Conservation (phyloP, 108 stramenopile species). For the Licmophora abbreviata region DNA sequence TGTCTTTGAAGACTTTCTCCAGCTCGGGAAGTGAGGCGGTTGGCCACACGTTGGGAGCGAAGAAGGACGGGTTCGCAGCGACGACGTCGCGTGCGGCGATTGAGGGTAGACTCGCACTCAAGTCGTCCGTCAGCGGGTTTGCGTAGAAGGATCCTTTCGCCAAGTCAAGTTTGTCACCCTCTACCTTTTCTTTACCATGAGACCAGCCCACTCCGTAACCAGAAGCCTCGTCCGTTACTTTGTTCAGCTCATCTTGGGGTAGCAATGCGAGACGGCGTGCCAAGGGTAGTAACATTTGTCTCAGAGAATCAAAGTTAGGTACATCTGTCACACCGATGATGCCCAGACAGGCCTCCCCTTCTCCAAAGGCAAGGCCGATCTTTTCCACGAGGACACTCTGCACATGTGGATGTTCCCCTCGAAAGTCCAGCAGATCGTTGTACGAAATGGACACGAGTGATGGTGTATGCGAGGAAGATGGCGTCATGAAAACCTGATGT, state of each 20-base stretch:
- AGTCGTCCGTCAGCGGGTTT: slow-evolving; percentile 80
- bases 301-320: slow-evolving; percentile 22
- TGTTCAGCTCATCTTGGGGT: slow-evolving; percentile 31
- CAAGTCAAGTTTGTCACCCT: slow-evolving; percentile 62
- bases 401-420: neutral
- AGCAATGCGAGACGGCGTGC: slow-evolving; percentile 54
- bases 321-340: slow-evolving; percentile 66
- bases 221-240: slow-evolving; percentile 47
- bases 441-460: slow-evolving; percentile 36
- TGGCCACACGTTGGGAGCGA: slow-evolving; percentile 83
- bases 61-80: slow-evolving; percentile 44
- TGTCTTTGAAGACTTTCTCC: slow-evolving; percentile 62
- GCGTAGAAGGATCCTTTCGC: slow-evolving; percentile 91
- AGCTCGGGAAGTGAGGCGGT: slow-evolving; percentile 51
- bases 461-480: neutral
- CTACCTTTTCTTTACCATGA: slow-evolving; percentile 89
- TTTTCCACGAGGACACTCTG: slow-evolving; percentile 20
- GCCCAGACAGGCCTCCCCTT: slow-evolving; percentile 34
- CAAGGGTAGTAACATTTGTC: slow-evolving; percentile 45
- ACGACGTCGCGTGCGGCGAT: slow-evolving; percentile 12
- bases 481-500: neutral
- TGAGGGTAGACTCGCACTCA: slow-evolving; percentile 2
- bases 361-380: slow-evolving; percentile 34
- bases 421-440: slow-evolving; percentile 29
- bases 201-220: slow-evolving; percentile 85